These are phyloP conservation scores for Hymenoscyphus infarciens DNA, from an alignment of 2,329 filamentous ascomycete genomes.

Conservation along the genomic window DNA sequence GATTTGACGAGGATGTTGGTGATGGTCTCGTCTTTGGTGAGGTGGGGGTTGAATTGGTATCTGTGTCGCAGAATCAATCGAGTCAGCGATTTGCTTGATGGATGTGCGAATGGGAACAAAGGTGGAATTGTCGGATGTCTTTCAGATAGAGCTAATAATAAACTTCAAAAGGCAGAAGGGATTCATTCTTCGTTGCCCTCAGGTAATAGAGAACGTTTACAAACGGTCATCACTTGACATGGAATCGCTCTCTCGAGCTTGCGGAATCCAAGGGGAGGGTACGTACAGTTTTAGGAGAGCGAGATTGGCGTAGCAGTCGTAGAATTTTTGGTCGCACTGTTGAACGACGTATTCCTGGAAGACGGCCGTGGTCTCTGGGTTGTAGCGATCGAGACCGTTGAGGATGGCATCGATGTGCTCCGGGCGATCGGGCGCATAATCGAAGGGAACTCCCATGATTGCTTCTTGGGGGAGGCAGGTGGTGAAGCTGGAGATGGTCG, in stretches of 20 bases:
- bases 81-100: conserved; percentile 14
- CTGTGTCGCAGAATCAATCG: conserved; percentile 52
- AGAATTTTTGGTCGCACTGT: conserved; percentile 92
- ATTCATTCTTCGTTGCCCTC: conserved; percentile 60
- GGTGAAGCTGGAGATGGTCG: conserved; percentile 1
- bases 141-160: conserved; percentile 74
- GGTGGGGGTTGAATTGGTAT: conserved; percentile 99
- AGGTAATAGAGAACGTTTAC: conserved; percentile 99
- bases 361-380: conserved; percentile 88
- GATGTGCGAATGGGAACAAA: conserved; percentile 4
- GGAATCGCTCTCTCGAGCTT: background rate
- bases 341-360: conserved; percentile 93
- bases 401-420: conserved; percentile 91
- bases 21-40: conserved; percentile 92
- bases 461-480: background rate
- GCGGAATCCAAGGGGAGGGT: conserved; percentile 12
- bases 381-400: conserved; percentile 96
- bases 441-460: conserved; percentile 51
- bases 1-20: conserved; percentile 99
- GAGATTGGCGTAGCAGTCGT: conserved; percentile 95
- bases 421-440: conserved; percentile 88
- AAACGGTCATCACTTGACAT: conserved; percentile 66
- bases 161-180: conserved; percentile 62
- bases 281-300: conserved; percentile 96
- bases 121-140: conserved; percentile 18